Conservation (phyloP, 768 basidiomycete species). For the Russula virescens region DNA sequence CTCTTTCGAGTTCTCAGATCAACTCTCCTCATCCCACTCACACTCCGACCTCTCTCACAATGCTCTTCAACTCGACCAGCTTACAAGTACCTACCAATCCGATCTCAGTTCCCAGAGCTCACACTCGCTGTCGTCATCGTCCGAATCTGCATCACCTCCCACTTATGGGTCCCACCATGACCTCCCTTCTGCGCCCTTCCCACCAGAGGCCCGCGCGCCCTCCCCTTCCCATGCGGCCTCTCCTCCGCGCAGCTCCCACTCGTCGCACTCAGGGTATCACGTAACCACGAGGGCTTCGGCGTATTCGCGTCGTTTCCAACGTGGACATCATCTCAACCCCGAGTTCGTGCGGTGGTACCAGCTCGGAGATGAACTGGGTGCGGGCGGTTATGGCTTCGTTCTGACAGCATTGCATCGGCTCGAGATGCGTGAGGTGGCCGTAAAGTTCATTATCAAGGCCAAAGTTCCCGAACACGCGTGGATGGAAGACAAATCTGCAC, state of each 20-base stretch:
- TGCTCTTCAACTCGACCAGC: conserved; percentile 20
- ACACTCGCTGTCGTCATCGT: conserved; percentile 7
- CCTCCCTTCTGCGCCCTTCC: conserved; percentile 15
- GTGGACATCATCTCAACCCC: conserved; percentile 52
- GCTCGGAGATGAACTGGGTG: conserved; percentile 75
- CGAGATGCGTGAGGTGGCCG: conserved; percentile 69
- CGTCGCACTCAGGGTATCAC: conserved; percentile 10
- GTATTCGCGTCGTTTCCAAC: conserved; percentile 52
- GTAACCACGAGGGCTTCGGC: conserved; percentile 27
- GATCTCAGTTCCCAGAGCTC: conserved; percentile 13
- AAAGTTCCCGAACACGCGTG: conserved; percentile 54
- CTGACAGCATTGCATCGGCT: conserved; percentile 70
- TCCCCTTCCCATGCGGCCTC: conserved; percentile 1
- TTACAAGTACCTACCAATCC: conserved; percentile 3
- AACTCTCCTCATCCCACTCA: background rate
- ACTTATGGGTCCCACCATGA: conserved; percentile 5
- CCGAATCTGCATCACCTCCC: background rate
- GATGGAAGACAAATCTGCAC: conserved; percentile 56
- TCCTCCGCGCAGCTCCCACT: conserved; percentile 10
- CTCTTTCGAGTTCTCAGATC: background rate
- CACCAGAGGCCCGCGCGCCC: background rate
- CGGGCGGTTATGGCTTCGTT: conserved; percentile 93
- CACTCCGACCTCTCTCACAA: conserved; percentile 13
- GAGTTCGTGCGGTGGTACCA: conserved; percentile 55
- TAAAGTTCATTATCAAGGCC: conserved; percentile 90